phyloP scores from a whole-genome alignment of 192 early-diverging fungal genomes.

The Umbelopsis ramanniana region DNA sequence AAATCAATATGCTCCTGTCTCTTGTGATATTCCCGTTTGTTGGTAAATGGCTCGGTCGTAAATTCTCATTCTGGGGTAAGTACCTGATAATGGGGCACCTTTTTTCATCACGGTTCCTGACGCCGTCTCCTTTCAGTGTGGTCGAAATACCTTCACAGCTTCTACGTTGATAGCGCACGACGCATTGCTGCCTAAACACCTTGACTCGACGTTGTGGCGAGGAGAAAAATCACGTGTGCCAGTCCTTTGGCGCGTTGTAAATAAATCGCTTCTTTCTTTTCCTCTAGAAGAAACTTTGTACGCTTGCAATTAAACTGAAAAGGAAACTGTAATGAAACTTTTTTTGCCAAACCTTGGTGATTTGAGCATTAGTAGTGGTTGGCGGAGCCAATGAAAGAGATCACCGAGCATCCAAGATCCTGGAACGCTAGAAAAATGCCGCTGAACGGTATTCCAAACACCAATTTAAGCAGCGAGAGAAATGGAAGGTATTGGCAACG shows the following conservation, averaged over 20 bases:
- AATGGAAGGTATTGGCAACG: too few species aligned
- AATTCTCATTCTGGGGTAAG: conserved; percentile 57
- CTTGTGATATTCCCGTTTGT: conserved; percentile 57
- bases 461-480: too few species aligned
- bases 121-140: neutral
- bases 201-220: neutral
- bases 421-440: too few species aligned
- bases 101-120: neutral
- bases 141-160: conserved; percentile 19
- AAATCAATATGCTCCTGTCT: conserved; percentile 48
- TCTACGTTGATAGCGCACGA: conserved; percentile 7
- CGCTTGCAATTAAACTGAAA: too few species aligned
- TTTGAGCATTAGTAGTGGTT: too few species aligned
- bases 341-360: too few species aligned
- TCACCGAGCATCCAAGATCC: too few species aligned
- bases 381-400: too few species aligned
- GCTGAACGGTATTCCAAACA: too few species aligned
- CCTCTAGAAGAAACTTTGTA: neutral
- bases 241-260: neutral
- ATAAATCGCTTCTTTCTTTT: neutral
- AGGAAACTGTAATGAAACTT: too few species aligned
- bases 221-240: neutral
- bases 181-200: conserved; percentile 3
- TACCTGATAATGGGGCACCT: neutral
- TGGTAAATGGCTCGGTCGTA: conserved; percentile 55